Base-by-base conservation (phyloP, 768 basidiomycete species). In the Mycena alexandri region DNA sequence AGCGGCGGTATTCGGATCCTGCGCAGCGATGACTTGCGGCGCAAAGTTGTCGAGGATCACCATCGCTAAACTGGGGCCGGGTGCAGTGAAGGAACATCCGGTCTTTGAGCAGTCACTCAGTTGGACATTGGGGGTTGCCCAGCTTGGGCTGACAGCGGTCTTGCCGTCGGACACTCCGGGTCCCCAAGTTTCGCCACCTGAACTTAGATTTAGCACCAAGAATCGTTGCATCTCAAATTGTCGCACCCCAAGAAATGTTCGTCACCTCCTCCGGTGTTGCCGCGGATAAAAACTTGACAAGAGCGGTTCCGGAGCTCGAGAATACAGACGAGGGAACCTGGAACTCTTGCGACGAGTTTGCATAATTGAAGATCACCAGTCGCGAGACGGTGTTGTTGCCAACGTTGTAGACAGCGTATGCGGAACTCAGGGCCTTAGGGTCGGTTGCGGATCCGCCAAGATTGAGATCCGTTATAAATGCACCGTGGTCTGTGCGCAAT, bases 331-430 rank as follows among this genome's bases (percentile, higher is more conserved):
- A 71, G 61, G 79, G 85, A 21, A 88, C 66, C 33, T 76, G 61
- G 73, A 88, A 84, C 73, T 82, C 80, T 56, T 79, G 63, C 56
- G 79, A 78, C 63, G 82, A 74, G 75, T 85, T 82, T 72, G 79
- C 83, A 70, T 78, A 87, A 69, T 88, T 87, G 75, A 88, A 84
- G 43, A 88, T 72, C 16, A 83, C 82, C 25, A 87, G 73, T 55
- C 81, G 79, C 38, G 79, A 75, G 25, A 86, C 75, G 1, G 79
- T 79, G 3, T 82, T 80, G 51, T 80, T 80, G 14, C 74, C 75
- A 41, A 86, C 80, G 67, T 91, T 87, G 78, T 89, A 89, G 29
- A 91, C 75, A 7, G 85, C 88, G 73, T 92, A 91, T 36, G 85
- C 81, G 67, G 85, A 83, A 43, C 80, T 80, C 22, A 81, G 82